Evolutionary conservation across 176 grass and related monocot genomes (phyloP).

Genomic region (Coix lacrymajobi): DNA sequence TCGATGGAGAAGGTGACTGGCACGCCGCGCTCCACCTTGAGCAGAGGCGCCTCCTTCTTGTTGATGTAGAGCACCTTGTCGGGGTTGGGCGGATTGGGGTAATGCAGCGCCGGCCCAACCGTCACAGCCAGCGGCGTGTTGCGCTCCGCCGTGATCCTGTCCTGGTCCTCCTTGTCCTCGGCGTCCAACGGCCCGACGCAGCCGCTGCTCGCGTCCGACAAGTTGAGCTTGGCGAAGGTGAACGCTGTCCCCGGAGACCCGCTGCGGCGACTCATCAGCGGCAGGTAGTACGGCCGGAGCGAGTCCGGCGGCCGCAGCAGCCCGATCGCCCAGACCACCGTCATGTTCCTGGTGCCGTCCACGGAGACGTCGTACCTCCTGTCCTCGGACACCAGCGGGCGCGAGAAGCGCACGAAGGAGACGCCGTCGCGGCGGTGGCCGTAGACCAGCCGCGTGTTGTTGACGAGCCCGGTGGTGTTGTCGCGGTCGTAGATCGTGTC

Average conservation of each 20-base stretch:
- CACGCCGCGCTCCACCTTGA: conserved; percentile 92
- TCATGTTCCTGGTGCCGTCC: conserved; percentile 52
- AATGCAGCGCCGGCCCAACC: conserved; percentile 56
- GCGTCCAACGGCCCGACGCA: conserved; percentile 80
- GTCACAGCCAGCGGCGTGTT: conserved; percentile 69
- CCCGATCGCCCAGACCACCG: conserved; percentile 82
- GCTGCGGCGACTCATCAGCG: conserved; percentile 70
- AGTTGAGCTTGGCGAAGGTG: conserved; percentile 54
- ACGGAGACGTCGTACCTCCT: conserved; percentile 65
- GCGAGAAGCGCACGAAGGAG: conserved; percentile 70
- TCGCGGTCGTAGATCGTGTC: conserved; percentile 69
- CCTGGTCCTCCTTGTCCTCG: conserved; percentile 94
- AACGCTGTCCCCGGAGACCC: conserved; percentile 36
- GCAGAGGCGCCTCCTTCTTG: conserved; percentile 91
- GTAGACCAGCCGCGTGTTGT: conserved; percentile 71
- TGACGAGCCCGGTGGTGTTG: conserved; percentile 32
- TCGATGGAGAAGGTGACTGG: conserved; percentile 89
- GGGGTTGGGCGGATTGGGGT: conserved; percentile 83
- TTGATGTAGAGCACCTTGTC: conserved; percentile 89
- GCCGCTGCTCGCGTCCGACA: conserved; percentile 27
- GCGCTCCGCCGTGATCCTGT: conserved; percentile 64
- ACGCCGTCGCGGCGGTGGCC: conserved; percentile 84
- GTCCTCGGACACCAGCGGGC: conserved; percentile 50
- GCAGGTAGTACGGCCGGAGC: conserved; percentile 80
- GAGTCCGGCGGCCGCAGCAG: conserved; percentile 70